These are phyloP conservation scores for Arctostaphylos glauca DNA, from an alignment of 148 eudicot species.

Conservation along the genomic window DNA sequence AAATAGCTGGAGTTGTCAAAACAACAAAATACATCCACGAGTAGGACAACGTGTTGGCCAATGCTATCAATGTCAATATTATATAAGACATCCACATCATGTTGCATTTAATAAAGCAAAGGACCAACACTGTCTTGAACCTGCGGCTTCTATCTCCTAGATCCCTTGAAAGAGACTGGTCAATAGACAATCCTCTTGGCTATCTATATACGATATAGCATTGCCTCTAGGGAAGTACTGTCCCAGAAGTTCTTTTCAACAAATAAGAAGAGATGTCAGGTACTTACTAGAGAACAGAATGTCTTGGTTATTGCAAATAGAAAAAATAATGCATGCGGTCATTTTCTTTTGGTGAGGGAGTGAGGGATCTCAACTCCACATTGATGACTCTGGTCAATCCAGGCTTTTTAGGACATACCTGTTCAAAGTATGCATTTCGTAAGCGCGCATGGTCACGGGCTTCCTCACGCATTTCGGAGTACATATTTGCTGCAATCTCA, in stretches of 20 bases:
- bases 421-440: constrained; percentile 86
- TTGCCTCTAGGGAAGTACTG: neutral
- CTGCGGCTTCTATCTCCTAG: no score
- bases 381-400: neutral
- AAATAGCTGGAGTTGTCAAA: neutral
- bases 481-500: constrained; percentile 80
- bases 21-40: neutral
- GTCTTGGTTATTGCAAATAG: neutral
- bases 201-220: no score
- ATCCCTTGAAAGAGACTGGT: no score
- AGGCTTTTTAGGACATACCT: constrained; percentile 48
- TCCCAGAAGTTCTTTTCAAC: neutral
- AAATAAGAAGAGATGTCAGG: neutral
- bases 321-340: neutral
- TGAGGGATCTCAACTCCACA: neutral
- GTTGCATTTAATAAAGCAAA: neutral
- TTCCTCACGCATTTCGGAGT: constrained; percentile 85
- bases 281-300: neutral
- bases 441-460: constrained; percentile 93
- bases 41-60: neutral
- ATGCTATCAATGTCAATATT: no score
- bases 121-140: no score
- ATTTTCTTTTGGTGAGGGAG: neutral
- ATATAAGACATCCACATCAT: neutral
- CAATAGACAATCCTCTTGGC: no score